Evolutionary conservation across 78 protist genomes (phyloP), one percentile per base, ranked within the genome.

Genomic region (Dictyostelium citrinum): DNA sequence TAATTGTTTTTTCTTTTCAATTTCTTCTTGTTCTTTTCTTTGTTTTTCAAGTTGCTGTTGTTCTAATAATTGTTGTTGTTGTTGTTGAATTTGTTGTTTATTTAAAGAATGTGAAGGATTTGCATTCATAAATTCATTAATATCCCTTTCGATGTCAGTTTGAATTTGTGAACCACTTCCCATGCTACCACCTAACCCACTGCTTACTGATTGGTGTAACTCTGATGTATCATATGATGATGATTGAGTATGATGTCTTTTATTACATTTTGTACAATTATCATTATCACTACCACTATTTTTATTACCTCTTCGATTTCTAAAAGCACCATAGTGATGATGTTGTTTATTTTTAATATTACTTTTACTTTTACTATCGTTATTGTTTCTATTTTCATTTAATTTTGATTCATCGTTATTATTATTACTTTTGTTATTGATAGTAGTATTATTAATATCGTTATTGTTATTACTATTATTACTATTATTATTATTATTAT

Each of bases 141-240:
- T 49, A n/a, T 78, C 83, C n/a, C 35, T 80, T 39, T 80, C 84
- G 8, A 55, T 20, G 11, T 80, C 84, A 35, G 67, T 55, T 49
- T 20, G 49, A 16, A 3, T 41, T 41, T 75, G 81, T 72, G 79
- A 37, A 17, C 78, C 78, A 70, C 77, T 31, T 17, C 80, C 80
- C 17, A 35, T 14, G 58, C 64, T 60, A 55, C 92, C 83, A 58
- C 92, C 83, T 5, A 76, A 49, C 6, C 92, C 77, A 76, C 84
- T 76, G 10, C 92, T 85, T 14, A 85, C 70, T n/a, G 83, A 74
- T 27, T 85, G 83, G 27, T 85, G 83, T 41, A 75, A 60, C 10
- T 55, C 72, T 35, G 43, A 35, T 17, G 43, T 17, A 22, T 55
- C 61, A 49, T 17, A 14, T 24, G 45, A 46, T 33, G 81, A 24